Conservation (phyloP, 371 early-diverging fungal genomes). For the Mortierella sp. region DNA sequence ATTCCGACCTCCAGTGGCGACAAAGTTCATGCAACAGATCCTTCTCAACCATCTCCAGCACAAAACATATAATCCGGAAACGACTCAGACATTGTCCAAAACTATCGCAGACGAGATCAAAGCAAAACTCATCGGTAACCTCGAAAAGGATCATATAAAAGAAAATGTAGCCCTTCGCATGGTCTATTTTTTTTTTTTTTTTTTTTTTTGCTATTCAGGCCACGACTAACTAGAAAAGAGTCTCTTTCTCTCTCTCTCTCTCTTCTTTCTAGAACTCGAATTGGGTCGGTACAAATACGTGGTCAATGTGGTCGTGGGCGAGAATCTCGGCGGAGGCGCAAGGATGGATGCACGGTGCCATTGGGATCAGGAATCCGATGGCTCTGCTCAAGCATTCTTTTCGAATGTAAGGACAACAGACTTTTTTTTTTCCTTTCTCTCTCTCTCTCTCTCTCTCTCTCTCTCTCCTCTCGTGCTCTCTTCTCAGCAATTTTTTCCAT, state of each 20-base stretch:
- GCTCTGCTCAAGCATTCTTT: conserved; percentile 72
- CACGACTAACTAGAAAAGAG: too few species aligned
- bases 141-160: neutral
- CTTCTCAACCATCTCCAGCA: conserved; percentile 60
- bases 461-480: neutral
- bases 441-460: neutral
- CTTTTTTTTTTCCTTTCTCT: neutral
- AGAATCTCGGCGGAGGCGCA: conserved; percentile 73
- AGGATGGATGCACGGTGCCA: conserved; percentile 72
- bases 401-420: conserved; percentile 61
- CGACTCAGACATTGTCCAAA: conserved; percentile 62
- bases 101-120: conserved; percentile 76
- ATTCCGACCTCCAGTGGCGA: conserved; percentile 67
- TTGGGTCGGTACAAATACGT: conserved; percentile 73
- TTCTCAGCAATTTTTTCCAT: neutral
- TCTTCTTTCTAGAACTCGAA: conserved; percentile 58
- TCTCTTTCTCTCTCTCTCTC: neutral
- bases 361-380: conserved; percentile 80
- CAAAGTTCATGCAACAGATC: conserved; percentile 65
- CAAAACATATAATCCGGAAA: conserved; percentile 64
- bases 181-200: neutral
- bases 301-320: conserved; percentile 74
- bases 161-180: neutral
- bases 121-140: conserved; percentile 66
- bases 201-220: neutral